These are phyloP conservation scores for Exophiala bonariae DNA, from an alignment of 2,329 filamentous ascomycete genomes.

Conservation along the genomic window DNA sequence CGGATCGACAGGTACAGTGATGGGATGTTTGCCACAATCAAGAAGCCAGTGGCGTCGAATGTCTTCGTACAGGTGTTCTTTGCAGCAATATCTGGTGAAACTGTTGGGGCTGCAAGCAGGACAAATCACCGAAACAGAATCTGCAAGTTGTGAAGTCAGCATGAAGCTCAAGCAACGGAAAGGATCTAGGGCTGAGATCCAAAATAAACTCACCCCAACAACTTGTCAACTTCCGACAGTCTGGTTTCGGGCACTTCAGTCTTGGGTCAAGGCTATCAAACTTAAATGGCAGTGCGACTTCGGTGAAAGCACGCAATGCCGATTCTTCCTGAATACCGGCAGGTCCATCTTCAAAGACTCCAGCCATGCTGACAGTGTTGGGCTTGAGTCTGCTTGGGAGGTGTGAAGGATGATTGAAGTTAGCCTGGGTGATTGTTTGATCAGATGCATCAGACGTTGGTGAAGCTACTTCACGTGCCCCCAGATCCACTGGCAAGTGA, in stretches of 20 bases:
- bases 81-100: constrained; percentile 39
- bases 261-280: constrained; percentile 47
- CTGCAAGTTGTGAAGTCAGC: constrained; percentile 13
- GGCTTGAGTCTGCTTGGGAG: neutral
- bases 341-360: no score
- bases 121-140: constrained; percentile 37
- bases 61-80: constrained; percentile 37
- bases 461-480: neutral
- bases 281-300: constrained; percentile 32
- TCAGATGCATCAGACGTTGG: neutral
- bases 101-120: constrained; percentile 41
- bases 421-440: neutral
- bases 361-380: neutral
- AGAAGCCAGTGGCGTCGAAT: constrained; percentile 37
- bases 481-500: neutral
- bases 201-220: constrained; percentile 24
- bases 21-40: constrained; percentile 16
- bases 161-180: no score
- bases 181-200: no score
- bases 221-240: constrained; percentile 34
- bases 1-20: constrained; percentile 19
- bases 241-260: constrained; percentile 38
- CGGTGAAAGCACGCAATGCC: neutral
- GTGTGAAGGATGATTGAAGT: neutral
- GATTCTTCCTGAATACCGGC: no score